Base-by-base conservation (phyloP, 1,139 yeast species). In the Pichia sp. region DNA sequence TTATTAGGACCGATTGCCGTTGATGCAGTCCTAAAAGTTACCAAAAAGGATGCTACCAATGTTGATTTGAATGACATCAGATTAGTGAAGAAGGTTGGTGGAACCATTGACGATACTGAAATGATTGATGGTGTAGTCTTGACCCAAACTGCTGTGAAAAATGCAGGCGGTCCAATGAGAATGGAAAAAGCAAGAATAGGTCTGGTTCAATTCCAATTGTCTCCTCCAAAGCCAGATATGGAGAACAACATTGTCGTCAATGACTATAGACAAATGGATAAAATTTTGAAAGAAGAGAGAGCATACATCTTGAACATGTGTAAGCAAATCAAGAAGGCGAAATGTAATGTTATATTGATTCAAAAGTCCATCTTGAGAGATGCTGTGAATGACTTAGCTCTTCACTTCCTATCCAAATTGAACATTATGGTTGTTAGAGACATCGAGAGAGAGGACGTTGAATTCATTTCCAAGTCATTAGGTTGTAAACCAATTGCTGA, bases 221-320 rank as follows among this genome's bases (percentile, higher is more conserved):
- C 97, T 22, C 98, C 99, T 30, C 99, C 99, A 51, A 91, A 91
- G 59, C 99, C 99, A 27, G 99, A 91, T 58, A 85, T 93, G 82
- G 98, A 91, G 63, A 91, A 91, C 59, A 91, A 88, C 57, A 93
- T 91, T 40, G 95, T 93, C 37, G 97, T 91, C 37, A 91, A 85
- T 58, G 99, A 91, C 61, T 91, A 91, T 66, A 77, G 98, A 64
- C 98, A 93, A 63, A 91, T 91, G 99, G 99, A 91, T 64, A 91
- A 88, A 67, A 91, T 91, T 51, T 70, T 91, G 56, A 93, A 93
- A 58, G 99, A 91, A 62, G 99, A 91, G 68, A 78, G 99, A 58
- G 93, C 95, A 21, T 91, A 91, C 59, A 66, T 91, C 56, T 73
- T 91, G 56, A 88, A 91, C 61, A 83, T 93, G 58, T 88, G 96